Base-by-base conservation (phyloP, 371 early-diverging fungal species). In the Mortierella sp. region DNA sequence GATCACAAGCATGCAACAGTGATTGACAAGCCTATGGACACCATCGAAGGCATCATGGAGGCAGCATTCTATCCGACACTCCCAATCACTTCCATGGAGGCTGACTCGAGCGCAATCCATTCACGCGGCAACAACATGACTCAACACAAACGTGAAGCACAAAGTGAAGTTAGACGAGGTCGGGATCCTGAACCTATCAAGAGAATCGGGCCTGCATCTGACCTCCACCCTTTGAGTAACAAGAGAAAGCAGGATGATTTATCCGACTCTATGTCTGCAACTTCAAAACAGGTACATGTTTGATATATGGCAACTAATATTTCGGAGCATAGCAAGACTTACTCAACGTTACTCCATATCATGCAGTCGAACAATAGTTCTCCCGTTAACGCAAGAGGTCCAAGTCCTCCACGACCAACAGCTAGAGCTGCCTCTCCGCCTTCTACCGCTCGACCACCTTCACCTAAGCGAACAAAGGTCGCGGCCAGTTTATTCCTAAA, bases 401-500 rank as follows among this genome's bases (percentile, higher is more conserved):
- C 22, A 55, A 28, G 32, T 55, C 55, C 55, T 24, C 55, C 32
- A 55, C 55, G 28, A 0, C 22, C 55, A 55, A 1, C 11, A 28
- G 7, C 22, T 21, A 32, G 47, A 28, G 50, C 47, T 11, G 0
- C 40, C 1, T 64, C 66, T 4, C 61, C 65, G 4, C 28, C 55
- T 13, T 13, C 55, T 28, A 15, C 55, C 3, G 15, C 11, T 8
- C 53, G 73, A 57, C 73, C 72, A 2, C 73, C 78, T 2, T 72
- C 78, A 3, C 70, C 74, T 5, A 79, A 74, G 53, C 58, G 78
- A 36, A 3, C 61, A 13, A 79, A 79, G 61, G 40, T 58, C 9
- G 50, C 67, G 3, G 50, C 80, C 0, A 80, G 69, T 22, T 33
- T 80, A 41, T 80, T 80, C 59, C 21, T 80, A 3, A 80, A 72